Base-by-base conservation (phyloP, 163 green algal species). In the Smithsoniella earleae region DNA sequence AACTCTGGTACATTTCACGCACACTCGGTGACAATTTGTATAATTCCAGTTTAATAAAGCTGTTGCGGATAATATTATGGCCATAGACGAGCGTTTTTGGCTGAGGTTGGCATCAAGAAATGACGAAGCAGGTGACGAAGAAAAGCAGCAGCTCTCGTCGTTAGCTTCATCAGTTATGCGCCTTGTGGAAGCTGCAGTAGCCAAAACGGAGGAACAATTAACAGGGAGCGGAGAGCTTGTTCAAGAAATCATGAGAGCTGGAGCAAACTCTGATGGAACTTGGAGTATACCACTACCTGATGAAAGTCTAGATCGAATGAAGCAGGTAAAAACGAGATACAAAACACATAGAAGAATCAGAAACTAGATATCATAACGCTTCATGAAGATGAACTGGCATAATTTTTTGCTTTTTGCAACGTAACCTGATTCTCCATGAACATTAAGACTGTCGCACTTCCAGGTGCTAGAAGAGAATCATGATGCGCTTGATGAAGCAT, bases 21-120 rank as follows among this genome's bases (percentile, higher is more conserved):
- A 10, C 10, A 49, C 10, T 13, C 40, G 10, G 10, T 49, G 40
- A 49, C 10, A 49, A 22, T 49, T 49, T 10, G 10, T 49, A 13
- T 49, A 49, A 22, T 49, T 49, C 40, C 81, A 90, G 86, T 74
- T 91, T 55, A 79, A 77, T 0, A 84, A 82, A 52, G 25, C 84
- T 16, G 84, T 92, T 2, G 89, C 88, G 5, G 84, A 96, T 65
- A 94, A 96, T 75, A 84, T 96, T 20, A 77, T 95, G 30, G 75
- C 62, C 25, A 88, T 95, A 46, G 88, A 96, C 75, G 83, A 89
- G 40, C 89, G 88, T 45, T 95, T 96, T 65, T 96, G 91, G 91
- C 81, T 96, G 66, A 82, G 90, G 3, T 40, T 96, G 33, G 89
- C 89, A 36, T 85, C 88, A 0, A 81, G 89, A 46, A 85, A 82